Base-by-base conservation (phyloP, 305 asterid genomes). In the Fraxinus sp. region DNA sequence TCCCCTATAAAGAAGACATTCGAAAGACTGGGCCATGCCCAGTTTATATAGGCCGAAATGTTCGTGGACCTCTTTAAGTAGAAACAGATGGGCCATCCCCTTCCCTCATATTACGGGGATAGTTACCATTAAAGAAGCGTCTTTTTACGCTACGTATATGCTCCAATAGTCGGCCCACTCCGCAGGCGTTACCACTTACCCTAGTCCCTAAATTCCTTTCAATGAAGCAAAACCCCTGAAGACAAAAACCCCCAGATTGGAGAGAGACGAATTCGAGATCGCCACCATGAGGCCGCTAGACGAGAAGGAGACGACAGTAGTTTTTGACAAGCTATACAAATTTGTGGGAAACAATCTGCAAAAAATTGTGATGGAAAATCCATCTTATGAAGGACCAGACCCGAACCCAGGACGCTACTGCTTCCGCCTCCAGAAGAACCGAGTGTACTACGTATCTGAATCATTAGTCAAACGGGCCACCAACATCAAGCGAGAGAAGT, bases 251-350 rank as follows among this genome's bases (percentile, higher is more conserved):
- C 4, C 16, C 3, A 41, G 4, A 44, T 44, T 10, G 52, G 16
- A 41, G 52, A 2, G 16, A 2, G 52, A 11, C 16, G 37, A 4
- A 3, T 41, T 41, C 52, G 52, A 41, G 16, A 14, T 46, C 76
- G 4, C 4, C 35, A 77, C 85, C 81, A 93, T 93, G 99, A 90
- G 99, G 76, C 92, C 98, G 13, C 93, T 94, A 7, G 97, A 95
- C 91, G 97, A 94, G 92, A 86, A 85, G 5, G 99, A 95, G 66
- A 94, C 99, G 0, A 94, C 98, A 33, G 87, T 81, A 82, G 97
- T 95, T 35, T 95, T 93, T 91, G 88, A 91, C 85, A 95, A 95
- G 88, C 92, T 95, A n/a, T 94, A 90, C 94, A 95, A 94, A 83
- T 94, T 94, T 90, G 98, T 92, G 10, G 98, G 97, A 74, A 91